Base-by-base conservation (phyloP, 2,329 filamentous ascomycete genomes). In the Leptographium flavum region DNA sequence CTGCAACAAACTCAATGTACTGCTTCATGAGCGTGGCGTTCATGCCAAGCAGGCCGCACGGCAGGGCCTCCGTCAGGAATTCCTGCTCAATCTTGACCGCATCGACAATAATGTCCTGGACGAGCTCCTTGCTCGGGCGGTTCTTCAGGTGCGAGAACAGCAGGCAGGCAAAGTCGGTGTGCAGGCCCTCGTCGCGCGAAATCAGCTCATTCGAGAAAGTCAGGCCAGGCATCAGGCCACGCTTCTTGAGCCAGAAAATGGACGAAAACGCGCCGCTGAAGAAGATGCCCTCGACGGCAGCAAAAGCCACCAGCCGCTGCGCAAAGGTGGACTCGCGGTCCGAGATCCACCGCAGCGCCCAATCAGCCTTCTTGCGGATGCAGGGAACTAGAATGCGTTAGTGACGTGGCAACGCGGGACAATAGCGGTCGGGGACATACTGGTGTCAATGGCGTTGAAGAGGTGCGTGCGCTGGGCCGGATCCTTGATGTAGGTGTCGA, bases 171-270 rank as follows among this genome's bases (percentile, higher is more conserved):
- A 98, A 98, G 72, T 98, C 92, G 52, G 92, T 98, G 78, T 98
- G 92, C 56, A 98, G 86, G 64, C 92, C 92, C 76, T 98, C 92
- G 57, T 98, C 92, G 71, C 92, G 90, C 50, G 92, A 98, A 71
- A 98, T 98, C 60, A 98, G 83, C 74, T 98, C 92, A 73, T 98
- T 98, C 63, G 92, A 96, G 74, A 98, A 98, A 56, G 92, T 96
- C 51, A 98, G 76, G 57, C 92, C 92, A 40, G 92, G 84, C 92
- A 98, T 98, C 55, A 98, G 80, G 56, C 92, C 92, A 64, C 93
- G 92, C 82, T 98, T 98, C 85, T 96, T 98, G 60, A 98, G 75
- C 92, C 92, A 98, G 77, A 98, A 98, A 70, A 98, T 96, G 55
- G 92, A 93, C 4, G 92, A 92, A 59, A 98, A 98, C 22, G 92